Evolutionary conservation across 345 rosid genomes (phyloP).

Genomic region (Trapa bicornis): DNA sequence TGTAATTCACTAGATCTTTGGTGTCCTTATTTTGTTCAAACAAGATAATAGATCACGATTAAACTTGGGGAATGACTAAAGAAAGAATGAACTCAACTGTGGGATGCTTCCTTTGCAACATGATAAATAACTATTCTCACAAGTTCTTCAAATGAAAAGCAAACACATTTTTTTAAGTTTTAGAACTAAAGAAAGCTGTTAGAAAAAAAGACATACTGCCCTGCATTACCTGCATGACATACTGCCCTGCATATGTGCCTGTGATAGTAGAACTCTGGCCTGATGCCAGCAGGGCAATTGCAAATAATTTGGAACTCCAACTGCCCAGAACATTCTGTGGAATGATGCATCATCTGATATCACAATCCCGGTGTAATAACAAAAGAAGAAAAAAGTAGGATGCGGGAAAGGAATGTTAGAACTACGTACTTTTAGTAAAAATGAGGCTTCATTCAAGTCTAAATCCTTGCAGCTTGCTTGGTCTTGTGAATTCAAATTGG

Average conservation of each 20-base stretch:
- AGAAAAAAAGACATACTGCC: neutral
- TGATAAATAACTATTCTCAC: neutral
- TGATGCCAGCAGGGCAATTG: constrained; percentile 78
- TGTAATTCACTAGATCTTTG: neutral
- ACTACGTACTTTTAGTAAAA: constrained; percentile 60
- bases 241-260: constrained; percentile 97
- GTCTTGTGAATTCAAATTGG: constrained; percentile 47
- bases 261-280: constrained; percentile 98
- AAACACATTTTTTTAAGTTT: neutral
- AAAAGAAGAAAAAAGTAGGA: neutral
- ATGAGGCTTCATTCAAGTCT: constrained; percentile 87
- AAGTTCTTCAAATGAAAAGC: too few species aligned
- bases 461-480: constrained; percentile 53
- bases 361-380: neutral
- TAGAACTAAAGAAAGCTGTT: neutral
- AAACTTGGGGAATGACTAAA: neutral
- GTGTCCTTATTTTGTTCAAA: too few species aligned
- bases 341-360: neutral
- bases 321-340: constrained; percentile 80
- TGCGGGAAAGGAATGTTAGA: neutral
- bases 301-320: constrained; percentile 96
- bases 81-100: neutral
- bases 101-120: neutral
- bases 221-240: constrained; percentile 73
- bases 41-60: neutral